Evolutionary conservation across 2,329 filamentous ascomycete species (phyloP), one percentile per base, ranked within the genome.

Genomic region (Mariannaea sp.): DNA sequence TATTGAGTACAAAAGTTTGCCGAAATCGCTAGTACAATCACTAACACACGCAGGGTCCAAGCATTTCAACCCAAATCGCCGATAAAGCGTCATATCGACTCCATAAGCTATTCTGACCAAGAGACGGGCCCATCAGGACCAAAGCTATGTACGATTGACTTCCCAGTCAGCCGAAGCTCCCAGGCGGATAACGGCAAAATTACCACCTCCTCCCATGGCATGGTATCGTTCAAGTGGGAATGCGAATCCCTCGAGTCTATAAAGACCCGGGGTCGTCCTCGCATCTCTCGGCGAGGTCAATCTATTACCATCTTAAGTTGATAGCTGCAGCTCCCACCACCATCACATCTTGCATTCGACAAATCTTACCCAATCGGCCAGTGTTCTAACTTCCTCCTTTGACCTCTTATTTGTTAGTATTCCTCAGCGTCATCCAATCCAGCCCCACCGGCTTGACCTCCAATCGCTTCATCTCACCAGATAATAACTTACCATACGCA

Each of bases 371-470:
- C 52, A 57, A 60, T 52, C 48, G 43, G 36, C 14, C 24, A 42
- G 8, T 29, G 24, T 22, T 38, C 17, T 29, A 22, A 38, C 20
- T n/a, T 30, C 14, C 32, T 16, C 9, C 24, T 22, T 33, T 17
- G 7, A 14, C 12, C 35, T 9, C 43, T 52, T n/a, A n/a, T 52
- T 30, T 40, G 27, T 20, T 12, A 13, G 40, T 14, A 17, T 40
- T 61, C 40, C 53, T 58, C 55, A 66, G 66, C 62, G 65, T 70
- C 67, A 70, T 65, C 62, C 57, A 65, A 65, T 58, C 54, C 55
- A 33, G 52, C 59, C 65, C 67, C 68, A 64, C 65, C 58, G n/a
- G 56, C 33, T 45, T 40, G 44, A 40, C 40, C 51, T 49, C 39
- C 62, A 53, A 52, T 51, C 49, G 53, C 47, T 50, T 48, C 42